A percentile compares a stretch with the other conserved stretches of the same genome.
These are phyloP conservation scores for Ligustrum vulgare DNA, from an alignment of 257 asterid genomes.

Conservation along the genomic window DNA sequence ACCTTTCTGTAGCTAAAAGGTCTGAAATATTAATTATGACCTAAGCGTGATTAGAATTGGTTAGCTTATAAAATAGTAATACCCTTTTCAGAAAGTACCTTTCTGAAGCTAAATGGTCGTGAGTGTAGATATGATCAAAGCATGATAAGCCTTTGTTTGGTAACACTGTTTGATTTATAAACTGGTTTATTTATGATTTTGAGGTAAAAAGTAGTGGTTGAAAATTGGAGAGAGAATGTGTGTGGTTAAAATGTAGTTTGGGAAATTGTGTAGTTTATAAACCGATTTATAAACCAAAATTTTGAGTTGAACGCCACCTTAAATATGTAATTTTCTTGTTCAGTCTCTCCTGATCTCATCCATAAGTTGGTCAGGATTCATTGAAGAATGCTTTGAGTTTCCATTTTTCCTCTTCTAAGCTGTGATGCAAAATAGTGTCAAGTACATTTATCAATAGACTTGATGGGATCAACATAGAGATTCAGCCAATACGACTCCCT, in stretches of 20 bases:
- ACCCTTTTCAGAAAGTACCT: neutral
- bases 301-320: too few species aligned
- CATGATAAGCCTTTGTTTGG: too few species aligned
- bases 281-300: too few species aligned
- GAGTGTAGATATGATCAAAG: neutral
- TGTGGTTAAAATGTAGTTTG: too few species aligned
- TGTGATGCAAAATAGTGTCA: constrained; percentile 13
- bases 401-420: neutral
- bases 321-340: neutral
- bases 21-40: neutral
- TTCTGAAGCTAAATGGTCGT: neutral
- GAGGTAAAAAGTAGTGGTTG: too few species aligned
- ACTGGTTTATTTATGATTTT: too few species aligned
- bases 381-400: constrained; percentile 1
- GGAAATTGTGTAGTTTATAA: too few species aligned
- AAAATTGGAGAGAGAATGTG: too few species aligned
- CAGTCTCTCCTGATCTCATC: neutral
- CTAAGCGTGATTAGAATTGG: neutral
- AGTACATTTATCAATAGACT: constrained; percentile 4
- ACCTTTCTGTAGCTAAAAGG: neutral
- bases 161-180: too few species aligned
- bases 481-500: neutral
- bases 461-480: constrained; percentile 8
- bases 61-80: neutral
- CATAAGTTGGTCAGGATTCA: constrained; percentile 11